Evolutionary conservation across 306 rosid genomes (phyloP), one percentile per base, ranked within the genome.

Genomic region (Cucumis hystrix): DNA sequence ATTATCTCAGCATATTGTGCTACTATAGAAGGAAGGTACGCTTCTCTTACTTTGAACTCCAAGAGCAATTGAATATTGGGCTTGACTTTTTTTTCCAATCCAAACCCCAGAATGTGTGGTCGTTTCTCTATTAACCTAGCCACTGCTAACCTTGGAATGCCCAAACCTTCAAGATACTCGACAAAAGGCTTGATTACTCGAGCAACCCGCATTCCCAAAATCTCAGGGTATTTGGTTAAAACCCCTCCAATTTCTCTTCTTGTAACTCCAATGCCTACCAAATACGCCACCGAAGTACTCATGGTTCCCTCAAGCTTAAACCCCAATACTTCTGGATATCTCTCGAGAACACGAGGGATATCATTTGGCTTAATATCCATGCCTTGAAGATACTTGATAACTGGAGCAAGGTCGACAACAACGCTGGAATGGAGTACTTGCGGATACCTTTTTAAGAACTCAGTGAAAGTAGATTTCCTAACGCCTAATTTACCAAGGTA

Each of bases 251-350:
- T 82, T 83, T 96, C 97, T 85, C 96, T 89, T 83, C 97, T 92
- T 78, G 88, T 89, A 5, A 96, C 92, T 28, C 99, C 97, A 74
- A 96, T 89, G 35, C 97, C 98, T 73, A 92, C 88, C 87, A 96
- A 80, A 85, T 89, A 96, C 14, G 99, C 98, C 74, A 96, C 97
- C 0, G 97, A 96, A 4, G 99, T 96, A 80, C 99, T 96, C 98
- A 96, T 92, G 64, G 99, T 96, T 80, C 99, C 99, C 85, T 96
- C 99, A 41, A 96, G 97, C 87, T 92, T 96, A 83, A 91, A 92
- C 39, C 99, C 99, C 40, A 92, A 51, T 76, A 95, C 82, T 83
- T 95, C 97, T 4, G 97, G 99, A 80, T 92, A 95, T 59, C 82
- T 89, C 87, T 95, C 98, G 39, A 95, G 98, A 79, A 95, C 96